Conservation (phyloP, 225 moss, liverwort and hornwort genomes). For the Asterella californica region DNA sequence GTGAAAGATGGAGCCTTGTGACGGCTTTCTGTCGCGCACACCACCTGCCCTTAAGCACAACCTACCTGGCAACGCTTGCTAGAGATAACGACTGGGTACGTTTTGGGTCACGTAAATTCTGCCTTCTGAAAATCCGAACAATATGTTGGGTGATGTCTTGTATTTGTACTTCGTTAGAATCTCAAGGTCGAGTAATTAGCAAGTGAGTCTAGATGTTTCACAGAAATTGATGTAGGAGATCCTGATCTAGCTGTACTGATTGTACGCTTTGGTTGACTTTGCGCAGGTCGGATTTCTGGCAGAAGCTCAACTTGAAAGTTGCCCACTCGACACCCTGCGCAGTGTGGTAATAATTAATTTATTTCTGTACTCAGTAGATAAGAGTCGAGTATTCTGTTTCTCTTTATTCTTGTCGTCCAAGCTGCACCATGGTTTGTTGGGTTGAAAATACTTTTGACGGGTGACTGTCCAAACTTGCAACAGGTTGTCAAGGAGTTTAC, state of each 20-base stretch:
- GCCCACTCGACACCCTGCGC: conserved; percentile 72
- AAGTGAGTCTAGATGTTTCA: background rate
- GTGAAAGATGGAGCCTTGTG: conserved; percentile 92
- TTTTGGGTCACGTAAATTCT: background rate
- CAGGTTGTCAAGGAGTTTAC: conserved; percentile 84
- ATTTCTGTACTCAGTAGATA: background rate
- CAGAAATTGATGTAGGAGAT: background rate
- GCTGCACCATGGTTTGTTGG: too few species aligned
- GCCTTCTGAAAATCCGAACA: background rate
- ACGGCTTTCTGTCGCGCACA: conserved; percentile 93
- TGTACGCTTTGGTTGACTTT: background rate
- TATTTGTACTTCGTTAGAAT: background rate
- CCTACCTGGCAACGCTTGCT: conserved; percentile 72
- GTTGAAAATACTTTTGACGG: background rate
- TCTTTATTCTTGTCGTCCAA: background rate
- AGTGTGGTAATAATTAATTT: conserved; percentile 45
- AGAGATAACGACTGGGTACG: conserved; percentile 92
- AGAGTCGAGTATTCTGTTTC: background rate
- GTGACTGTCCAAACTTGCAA: background rate
- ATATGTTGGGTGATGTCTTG: background rate
- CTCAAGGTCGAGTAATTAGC: background rate
- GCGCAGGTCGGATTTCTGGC: conserved; percentile 77
- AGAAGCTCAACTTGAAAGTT: conserved; percentile 88
- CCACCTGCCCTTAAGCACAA: conserved; percentile 78
- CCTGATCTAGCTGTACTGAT: background rate